Base-by-base conservation (phyloP, 306 rosid species). In the Medicago lupulina region DNA sequence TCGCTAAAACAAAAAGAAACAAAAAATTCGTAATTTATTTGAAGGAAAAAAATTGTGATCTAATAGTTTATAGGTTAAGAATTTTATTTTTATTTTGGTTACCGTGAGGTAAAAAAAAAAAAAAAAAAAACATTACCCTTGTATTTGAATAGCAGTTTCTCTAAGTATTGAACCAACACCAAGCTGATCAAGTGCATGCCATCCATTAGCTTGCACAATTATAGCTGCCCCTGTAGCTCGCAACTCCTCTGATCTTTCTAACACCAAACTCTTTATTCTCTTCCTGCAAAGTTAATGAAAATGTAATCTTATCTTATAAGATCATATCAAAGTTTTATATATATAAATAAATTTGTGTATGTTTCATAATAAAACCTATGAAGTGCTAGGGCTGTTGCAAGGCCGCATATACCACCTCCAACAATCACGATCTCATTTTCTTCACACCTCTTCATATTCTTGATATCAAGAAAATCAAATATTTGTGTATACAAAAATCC, bases 331-430 rank as follows among this genome's bases (percentile, higher is more conserved):
- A 31, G 19, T 61, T 61, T 60, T 61, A 31, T 31, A 36, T 31
- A 36, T 15, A 61, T 28, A 6, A 7, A 34, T 9, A 65, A 18
- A 36, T 55, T 38, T 71, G 9, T n/a, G n/a, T n/a, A n/a, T n/a
- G n/a, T n/a, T n/a, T n/a, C n/a, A n/a, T n/a, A n/a, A n/a, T n/a
- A 6, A 60, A 36, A 87, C 94, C 94, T 84, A 62, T 89, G 91
- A 44, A 89, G 88, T 17, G 90, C 90, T 15, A 87, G 88, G 57
- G 95, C 90, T 4, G 92, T 87, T 10, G 95, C 88, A 49, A 89
- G 95, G 58, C 95, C 92, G 8, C 95, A 84, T 10, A 87, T 86
- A 1, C 91, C 95, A 46, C 86, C 95, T 62, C 95, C 92, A 3
- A 86, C 84, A 11, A 87, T 89, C 50, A 82, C 89, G 65, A 87